A percentile compares a stretch with the other conserved stretches of the same genome.
These are phyloP conservation scores for Mortierella sp. DNA, from an alignment of 371 early-diverging fungal genomes.

Conservation along the genomic window DNA sequence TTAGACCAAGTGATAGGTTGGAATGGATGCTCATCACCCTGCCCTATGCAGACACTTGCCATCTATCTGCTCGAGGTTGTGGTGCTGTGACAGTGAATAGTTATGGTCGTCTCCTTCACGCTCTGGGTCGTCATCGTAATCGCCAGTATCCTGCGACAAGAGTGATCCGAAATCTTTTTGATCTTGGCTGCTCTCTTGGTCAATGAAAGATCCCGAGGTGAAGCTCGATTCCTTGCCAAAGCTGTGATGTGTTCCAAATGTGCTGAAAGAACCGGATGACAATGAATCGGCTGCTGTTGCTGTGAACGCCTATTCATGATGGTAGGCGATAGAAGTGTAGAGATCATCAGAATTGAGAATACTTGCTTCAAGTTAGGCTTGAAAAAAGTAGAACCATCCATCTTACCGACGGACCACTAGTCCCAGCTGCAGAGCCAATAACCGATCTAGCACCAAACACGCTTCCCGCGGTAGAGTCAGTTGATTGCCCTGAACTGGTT, in stretches of 20 bases:
- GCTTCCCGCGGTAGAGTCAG: constrained; percentile 39
- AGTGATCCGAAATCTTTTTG: constrained; percentile 36
- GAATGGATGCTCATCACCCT: too few species aligned
- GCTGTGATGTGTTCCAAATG: constrained; percentile 35
- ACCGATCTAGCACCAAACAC: constrained; percentile 41
- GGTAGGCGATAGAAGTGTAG: not conserved
- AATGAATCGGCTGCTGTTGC: constrained; percentile 3
- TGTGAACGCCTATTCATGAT: constrained; percentile 3
- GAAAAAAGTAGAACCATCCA: too few species aligned
- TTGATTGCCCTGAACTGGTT: not conserved
- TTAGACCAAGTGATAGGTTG: too few species aligned
- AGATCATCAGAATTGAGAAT: not conserved
- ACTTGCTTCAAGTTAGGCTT: too few species aligned
- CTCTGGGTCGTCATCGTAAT: constrained; percentile 22
- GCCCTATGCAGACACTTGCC: too few species aligned
- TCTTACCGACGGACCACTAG: constrained; percentile 11
- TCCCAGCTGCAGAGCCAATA: constrained; percentile 25
- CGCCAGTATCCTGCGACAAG: constrained; percentile 32
- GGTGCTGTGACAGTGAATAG: too few species aligned
- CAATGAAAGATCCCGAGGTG: constrained; percentile 33
- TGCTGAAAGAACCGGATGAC: constrained; percentile 19
- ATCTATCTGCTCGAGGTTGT: constrained; percentile 49
- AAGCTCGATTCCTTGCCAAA: constrained; percentile 35
- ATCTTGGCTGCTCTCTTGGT: constrained; percentile 18
- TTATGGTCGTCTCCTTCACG: constrained; percentile 24